Evolutionary conservation across 768 basidiomycete genomes (phyloP).

Genomic region (Collybia sp.): DNA sequence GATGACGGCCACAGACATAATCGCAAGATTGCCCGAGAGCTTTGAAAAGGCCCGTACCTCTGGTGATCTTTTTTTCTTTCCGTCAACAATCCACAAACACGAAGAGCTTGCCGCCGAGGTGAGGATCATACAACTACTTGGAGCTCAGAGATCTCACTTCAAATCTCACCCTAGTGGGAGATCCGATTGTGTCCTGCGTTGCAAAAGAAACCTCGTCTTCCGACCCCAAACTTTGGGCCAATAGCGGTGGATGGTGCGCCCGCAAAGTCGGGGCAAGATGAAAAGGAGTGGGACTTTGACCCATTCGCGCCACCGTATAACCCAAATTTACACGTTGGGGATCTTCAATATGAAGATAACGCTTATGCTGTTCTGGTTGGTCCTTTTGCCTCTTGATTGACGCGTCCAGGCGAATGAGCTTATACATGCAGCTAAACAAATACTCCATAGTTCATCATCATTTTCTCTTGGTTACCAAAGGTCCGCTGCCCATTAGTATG

Average conservation of each 20-base stretch:
- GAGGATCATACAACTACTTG: constrained; percentile 6
- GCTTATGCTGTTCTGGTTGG: constrained; percentile 71
- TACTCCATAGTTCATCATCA: constrained; percentile 81
- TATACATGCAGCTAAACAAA: constrained; percentile 65
- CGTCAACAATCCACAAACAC: constrained; percentile 62
- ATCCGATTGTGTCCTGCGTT: constrained; percentile 83
- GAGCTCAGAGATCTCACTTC: not conserved
- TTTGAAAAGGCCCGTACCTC: constrained; percentile 56
- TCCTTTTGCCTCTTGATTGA: constrained; percentile 3
- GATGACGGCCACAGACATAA: constrained; percentile 45
- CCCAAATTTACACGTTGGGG: constrained; percentile 69
- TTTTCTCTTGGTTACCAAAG: constrained; percentile 85
- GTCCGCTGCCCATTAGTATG: constrained; percentile 29
- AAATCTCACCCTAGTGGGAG: constrained; percentile 57
- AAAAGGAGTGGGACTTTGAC: constrained; percentile 47
- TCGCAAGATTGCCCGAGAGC: constrained; percentile 45
- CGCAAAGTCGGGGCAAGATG: too few species aligned
- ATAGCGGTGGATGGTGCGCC: constrained; percentile 18
- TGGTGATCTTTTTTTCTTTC: constrained; percentile 74
- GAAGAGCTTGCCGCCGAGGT: constrained; percentile 65
- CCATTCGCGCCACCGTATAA: constrained; percentile 90
- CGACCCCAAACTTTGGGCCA: constrained; percentile 33
- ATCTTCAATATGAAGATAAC: constrained; percentile 59
- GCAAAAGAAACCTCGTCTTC: constrained; percentile 65
- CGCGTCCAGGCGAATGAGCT: not conserved